Conservation (phyloP, 1,139 yeast species). For the Zhuliangozyma parablackwelliae region DNA sequence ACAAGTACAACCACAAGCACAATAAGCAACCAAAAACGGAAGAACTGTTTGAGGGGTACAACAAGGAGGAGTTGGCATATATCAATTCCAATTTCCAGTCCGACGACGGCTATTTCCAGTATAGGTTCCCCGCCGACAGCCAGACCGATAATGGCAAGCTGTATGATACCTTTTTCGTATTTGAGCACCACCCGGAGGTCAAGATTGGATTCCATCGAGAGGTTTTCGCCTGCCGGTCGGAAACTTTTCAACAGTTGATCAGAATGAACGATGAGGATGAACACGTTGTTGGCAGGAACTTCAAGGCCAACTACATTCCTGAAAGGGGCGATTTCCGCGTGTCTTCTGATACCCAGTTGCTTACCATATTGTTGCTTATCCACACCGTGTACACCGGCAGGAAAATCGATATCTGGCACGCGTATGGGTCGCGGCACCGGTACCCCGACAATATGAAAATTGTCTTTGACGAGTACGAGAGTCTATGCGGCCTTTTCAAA, state of each 20-base stretch:
- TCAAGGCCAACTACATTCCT: slow-evolving; percentile 21
- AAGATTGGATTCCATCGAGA: slow-evolving; percentile 28
- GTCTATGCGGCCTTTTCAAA: slow-evolving; percentile 6
- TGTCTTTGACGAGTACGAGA: slow-evolving; percentile 8
- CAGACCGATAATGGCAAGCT: slow-evolving; percentile 10
- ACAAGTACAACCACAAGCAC: not conserved
- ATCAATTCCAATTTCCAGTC: slow-evolving; percentile 12
- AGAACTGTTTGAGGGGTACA: slow-evolving; percentile 15
- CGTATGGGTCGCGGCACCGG: slow-evolving; percentile 7
- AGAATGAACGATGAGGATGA: slow-evolving; percentile 13
- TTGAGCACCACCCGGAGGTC: slow-evolving; percentile 15
- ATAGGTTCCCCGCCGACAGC: slow-evolving; percentile 4
- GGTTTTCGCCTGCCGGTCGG: slow-evolving; percentile 26
- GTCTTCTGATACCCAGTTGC: slow-evolving; percentile 16
- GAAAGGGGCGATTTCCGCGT: slow-evolving; percentile 14
- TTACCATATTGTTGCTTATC: slow-evolving; percentile 27
- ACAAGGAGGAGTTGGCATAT: slow-evolving; percentile 6
- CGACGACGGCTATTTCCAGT: slow-evolving; percentile 12
- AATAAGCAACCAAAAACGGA: slow-evolving; percentile 14
- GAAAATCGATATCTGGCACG: slow-evolving; percentile 11
- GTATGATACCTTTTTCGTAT: slow-evolving; percentile 22
- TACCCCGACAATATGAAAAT: slow-evolving; percentile 8
- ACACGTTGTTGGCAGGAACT: slow-evolving; percentile 13
- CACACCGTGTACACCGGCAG: slow-evolving; percentile 33
- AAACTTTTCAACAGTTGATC: slow-evolving; percentile 20